Conservation (phyloP, 805 yeast genomes). For the Saturnispora bothae region DNA sequence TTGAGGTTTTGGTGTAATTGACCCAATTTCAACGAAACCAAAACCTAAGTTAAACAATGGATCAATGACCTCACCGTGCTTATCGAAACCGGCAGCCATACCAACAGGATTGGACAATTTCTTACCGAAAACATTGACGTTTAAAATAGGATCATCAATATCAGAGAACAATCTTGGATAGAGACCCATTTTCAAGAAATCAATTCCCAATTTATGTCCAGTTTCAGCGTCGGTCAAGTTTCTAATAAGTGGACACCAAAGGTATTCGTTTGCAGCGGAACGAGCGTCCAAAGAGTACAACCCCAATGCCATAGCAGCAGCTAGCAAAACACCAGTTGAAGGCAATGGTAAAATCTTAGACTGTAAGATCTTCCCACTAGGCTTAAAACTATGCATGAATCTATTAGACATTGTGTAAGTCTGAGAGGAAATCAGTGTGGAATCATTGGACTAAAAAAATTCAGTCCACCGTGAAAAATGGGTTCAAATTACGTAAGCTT, state of each 20-base stretch:
- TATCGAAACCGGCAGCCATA: constrained; percentile 92
- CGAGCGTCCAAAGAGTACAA: constrained; percentile 64
- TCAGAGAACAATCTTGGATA: constrained; percentile 52
- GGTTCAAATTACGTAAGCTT: no score
- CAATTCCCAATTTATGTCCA: constrained; percentile 72
- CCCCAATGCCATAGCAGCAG: constrained; percentile 30
- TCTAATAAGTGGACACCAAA: constrained; percentile 69
- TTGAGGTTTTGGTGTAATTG: constrained; percentile 86
- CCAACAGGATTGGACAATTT: constrained; percentile 71
- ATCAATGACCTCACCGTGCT: constrained; percentile 87
- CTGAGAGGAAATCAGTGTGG: no score
- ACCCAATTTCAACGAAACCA: constrained; percentile 85
- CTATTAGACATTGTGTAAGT: constrained; percentile 6
- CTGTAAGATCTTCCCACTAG: constrained; percentile 6
- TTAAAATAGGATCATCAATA: constrained; percentile 38
- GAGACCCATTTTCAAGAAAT: constrained; percentile 56
- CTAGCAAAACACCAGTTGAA: constrained; percentile 15
- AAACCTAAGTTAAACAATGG: constrained; percentile 69
- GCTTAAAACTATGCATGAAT: not conserved
- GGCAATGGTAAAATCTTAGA: constrained; percentile 15
- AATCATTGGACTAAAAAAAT: no score
- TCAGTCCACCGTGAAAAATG: no score
- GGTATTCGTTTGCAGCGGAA: constrained; percentile 72
- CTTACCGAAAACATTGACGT: constrained; percentile 56
- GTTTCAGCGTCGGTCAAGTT: constrained; percentile 68